Evolutionary conservation across 176 grass and related monocot genomes (phyloP).

Genomic region (Typha latifolia): DNA sequence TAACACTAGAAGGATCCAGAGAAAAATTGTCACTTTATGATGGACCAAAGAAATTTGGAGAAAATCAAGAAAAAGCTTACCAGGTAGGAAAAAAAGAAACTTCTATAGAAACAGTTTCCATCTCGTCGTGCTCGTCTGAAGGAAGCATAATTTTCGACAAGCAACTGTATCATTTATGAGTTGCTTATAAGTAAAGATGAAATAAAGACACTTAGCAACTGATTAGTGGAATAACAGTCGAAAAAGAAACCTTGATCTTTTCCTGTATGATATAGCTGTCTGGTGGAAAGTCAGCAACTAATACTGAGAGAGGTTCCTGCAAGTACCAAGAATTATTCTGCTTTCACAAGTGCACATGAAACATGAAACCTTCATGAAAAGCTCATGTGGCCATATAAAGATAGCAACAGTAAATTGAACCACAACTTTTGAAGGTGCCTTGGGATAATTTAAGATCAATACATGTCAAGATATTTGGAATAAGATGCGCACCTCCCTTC

Average conservation of each 20-base stretch:
- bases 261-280: neutral
- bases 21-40: neutral
- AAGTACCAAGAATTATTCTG: neutral
- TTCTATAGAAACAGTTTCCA: conserved; percentile 1
- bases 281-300: neutral
- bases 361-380: neutral
- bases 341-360: neutral
- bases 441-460: too few relatives aligned
- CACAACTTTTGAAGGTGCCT: too few relatives aligned
- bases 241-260: neutral
- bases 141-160: neutral
- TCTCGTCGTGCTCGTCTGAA: neutral
- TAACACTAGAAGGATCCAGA: neutral
- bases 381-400: too few relatives aligned
- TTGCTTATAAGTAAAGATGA: neutral
- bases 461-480: too few relatives aligned
- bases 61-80: neutral
- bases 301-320: neutral
- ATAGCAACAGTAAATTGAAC: too few relatives aligned
- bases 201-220: neutral
- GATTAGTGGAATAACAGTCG: neutral
- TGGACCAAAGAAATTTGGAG: neutral
- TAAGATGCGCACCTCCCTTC: neutral
- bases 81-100: neutral
- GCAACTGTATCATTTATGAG: neutral